A percentile compares a stretch with the other conserved stretches of the same genome.
Conservation (phyloP, 495 filamentous ascomycete genomes). For the Zalerion maritima region DNA sequence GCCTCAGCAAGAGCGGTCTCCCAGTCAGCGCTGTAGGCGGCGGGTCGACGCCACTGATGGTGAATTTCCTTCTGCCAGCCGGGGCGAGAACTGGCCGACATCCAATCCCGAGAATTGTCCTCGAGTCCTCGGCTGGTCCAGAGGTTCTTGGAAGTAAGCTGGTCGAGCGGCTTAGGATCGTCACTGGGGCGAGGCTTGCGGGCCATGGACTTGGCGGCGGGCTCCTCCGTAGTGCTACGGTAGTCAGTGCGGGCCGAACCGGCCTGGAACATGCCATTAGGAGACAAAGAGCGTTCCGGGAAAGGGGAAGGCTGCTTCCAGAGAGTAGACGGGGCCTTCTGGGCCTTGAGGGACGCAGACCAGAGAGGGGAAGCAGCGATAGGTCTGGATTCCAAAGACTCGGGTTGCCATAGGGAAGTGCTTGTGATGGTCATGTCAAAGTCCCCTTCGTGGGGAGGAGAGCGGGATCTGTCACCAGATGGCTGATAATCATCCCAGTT, state of each 20-base stretch:
- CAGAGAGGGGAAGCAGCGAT: too few species aligned
- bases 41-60: constrained; percentile 1
- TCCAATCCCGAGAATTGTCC: constrained; percentile 16
- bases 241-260: constrained; percentile 10
- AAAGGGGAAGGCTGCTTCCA: too few species aligned
- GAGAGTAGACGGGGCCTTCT: too few species aligned
- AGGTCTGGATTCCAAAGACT: too few species aligned
- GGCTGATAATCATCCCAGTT: too few species aligned
- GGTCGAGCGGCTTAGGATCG: constrained; percentile 14
- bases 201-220: constrained; percentile 17
- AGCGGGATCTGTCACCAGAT: too few species aligned
- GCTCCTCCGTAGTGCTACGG: constrained; percentile 21
- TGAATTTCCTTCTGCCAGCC: constrained; percentile 1
- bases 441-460: too few species aligned
- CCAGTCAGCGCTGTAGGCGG: constrained; percentile 9
- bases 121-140: constrained; percentile 12
- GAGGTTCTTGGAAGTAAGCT: constrained; percentile 16
- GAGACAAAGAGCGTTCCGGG: too few species aligned
- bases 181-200: constrained; percentile 13
- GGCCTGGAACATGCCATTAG: constrained; percentile 15
- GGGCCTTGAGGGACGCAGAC: too few species aligned
- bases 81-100: constrained; percentile 3
- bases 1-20: constrained; percentile 6
- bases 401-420: too few species aligned
- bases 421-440: too few species aligned